A percentile compares a stretch with the other conserved stretches of the same genome.
Evolutionary conservation across 805 yeast genomes (phyloP).

Genomic region (Ascoidea rubescens): DNA sequence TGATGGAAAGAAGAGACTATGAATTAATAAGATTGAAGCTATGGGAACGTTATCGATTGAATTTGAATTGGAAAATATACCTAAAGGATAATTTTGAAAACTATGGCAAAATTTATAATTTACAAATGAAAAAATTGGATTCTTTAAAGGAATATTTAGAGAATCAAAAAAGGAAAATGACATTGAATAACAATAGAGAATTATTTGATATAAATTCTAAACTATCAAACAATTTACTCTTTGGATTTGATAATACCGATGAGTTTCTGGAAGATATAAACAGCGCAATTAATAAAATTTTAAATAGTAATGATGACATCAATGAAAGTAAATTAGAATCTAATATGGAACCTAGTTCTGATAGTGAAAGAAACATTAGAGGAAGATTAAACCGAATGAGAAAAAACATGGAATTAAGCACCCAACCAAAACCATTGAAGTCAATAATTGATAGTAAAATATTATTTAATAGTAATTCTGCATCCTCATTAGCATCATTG

Average conservation of each 20-base stretch:
- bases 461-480: conserved; percentile 2
- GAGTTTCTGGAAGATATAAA: not conserved
- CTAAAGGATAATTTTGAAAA: conserved; percentile 15
- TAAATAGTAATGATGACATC: not conserved
- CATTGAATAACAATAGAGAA: not conserved
- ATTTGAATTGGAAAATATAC: conserved; percentile 15
- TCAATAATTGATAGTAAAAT: not conserved
- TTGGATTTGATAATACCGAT: not conserved
- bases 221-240: not conserved
- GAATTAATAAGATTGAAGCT: conserved; percentile 17
- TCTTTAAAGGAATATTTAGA: not conserved
- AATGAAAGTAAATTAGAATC: not conserved
- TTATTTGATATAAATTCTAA: not conserved
- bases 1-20: conserved; percentile 20
- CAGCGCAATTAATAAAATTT: not conserved
- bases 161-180: not conserved
- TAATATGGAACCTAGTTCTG: not conserved
- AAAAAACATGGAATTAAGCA: conserved; percentile 1
- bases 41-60: conserved; percentile 14
- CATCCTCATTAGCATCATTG: conserved; percentile 7
- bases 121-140: not conserved
- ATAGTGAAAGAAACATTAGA: conserved; percentile 2
- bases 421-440: not conserved
- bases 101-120: conserved; percentile 6
- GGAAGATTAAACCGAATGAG: conserved; percentile 6